Base-by-base conservation (phyloP, 179 eudicot genomes). In the Drosera spatulata region DNA sequence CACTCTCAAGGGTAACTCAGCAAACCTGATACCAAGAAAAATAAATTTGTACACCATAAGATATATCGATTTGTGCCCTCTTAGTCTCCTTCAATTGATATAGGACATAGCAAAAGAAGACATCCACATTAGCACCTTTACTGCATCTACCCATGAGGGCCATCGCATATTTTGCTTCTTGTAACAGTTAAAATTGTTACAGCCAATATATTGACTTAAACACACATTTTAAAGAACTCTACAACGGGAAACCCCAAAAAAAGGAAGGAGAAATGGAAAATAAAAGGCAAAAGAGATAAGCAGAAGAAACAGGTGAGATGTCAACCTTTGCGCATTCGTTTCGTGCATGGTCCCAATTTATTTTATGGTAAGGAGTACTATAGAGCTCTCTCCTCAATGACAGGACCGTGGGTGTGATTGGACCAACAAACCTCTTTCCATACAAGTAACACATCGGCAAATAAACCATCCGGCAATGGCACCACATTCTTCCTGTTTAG, bases 371-470 rank as follows among this genome's bases (percentile, higher is more conserved):
- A 37, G 93, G 82, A 50, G 59, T 72, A 55, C 69, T 69, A 63
- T 55, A 80, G 11, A 85, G 72, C 72, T 85, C 93, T 76, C 62
- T 77, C 75, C 86, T 71, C 44, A 85, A 68, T 44, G 84, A 60
- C 66, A 83, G 61, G 50, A 85, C 77, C 38, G 86, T 78, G 56
- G 86, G 71, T 38, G 81, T 74, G 10, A 83, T 79, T 42, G 86
- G 82, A 62, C 93, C 93, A 37, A 85, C 82, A 65, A 82, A 85
- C 74, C 88, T 80, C 74, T 80, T 85, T 61, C 85, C 91, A 56
- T 85, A 85, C 70, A 85, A 69, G 61, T 80, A 85, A 60, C 85
- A 85, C 93, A 85, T 82, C 14, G 93, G 93, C 67, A 85, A 70
- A 68, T 85, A 83, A 46, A 85, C 84, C 93, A 83, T 80, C 43